Percentiles rank a stretch among this genome's conserved stretches.
Evolutionary conservation across 495 filamentous ascomycete genomes (phyloP).

Genomic region (Corynascus novoguineensis): DNA sequence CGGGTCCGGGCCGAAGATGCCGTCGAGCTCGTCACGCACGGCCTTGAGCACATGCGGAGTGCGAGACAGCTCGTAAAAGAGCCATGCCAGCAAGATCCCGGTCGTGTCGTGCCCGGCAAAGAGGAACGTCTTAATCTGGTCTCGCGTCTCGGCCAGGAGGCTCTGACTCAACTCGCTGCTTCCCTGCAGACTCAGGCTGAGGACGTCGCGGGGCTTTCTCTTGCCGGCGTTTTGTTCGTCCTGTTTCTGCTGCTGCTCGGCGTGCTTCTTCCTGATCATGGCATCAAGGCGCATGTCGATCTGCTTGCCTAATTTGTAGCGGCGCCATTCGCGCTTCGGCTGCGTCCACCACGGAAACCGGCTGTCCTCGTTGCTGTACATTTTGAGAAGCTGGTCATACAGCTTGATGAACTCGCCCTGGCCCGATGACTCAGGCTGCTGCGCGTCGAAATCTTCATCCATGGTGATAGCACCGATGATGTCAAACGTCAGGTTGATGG

Average conservation of each 20-base stretch:
- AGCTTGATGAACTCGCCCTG: slow-evolving; percentile 26
- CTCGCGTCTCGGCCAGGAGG: slow-evolving; percentile 22
- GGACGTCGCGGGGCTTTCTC: slow-evolving; percentile 27
- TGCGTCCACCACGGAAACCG: slow-evolving; percentile 21
- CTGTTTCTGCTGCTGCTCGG: slow-evolving; percentile 14
- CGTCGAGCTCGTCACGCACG: slow-evolving; percentile 44
- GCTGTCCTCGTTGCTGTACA: slow-evolving; percentile 16
- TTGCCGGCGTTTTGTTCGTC: not conserved
- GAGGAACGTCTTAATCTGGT: slow-evolving; percentile 42
- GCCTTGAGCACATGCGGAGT: slow-evolving; percentile 37
- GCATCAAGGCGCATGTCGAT: slow-evolving; percentile 20
- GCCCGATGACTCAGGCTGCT: slow-evolving; percentile 17
- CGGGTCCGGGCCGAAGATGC: slow-evolving; percentile 30
- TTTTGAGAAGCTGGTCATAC: slow-evolving; percentile 24
- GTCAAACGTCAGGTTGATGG: slow-evolving; percentile 36
- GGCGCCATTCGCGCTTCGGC: slow-evolving; percentile 15
- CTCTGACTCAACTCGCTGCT: slow-evolving; percentile 19
- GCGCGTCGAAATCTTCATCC: slow-evolving; percentile 33
- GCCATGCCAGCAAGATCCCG: slow-evolving; percentile 35
- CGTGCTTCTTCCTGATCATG: slow-evolving; percentile 27
- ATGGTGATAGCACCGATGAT: slow-evolving; percentile 39
- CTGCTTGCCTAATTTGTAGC: slow-evolving; percentile 11
- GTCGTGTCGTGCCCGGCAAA: slow-evolving; percentile 51
- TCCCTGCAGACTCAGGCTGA: slow-evolving; percentile 32
- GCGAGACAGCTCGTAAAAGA: slow-evolving; percentile 43